These are phyloP conservation scores for Globisporangium heterothallicum DNA, from an alignment of 352 stramenopile species.

Conservation along the genomic window DNA sequence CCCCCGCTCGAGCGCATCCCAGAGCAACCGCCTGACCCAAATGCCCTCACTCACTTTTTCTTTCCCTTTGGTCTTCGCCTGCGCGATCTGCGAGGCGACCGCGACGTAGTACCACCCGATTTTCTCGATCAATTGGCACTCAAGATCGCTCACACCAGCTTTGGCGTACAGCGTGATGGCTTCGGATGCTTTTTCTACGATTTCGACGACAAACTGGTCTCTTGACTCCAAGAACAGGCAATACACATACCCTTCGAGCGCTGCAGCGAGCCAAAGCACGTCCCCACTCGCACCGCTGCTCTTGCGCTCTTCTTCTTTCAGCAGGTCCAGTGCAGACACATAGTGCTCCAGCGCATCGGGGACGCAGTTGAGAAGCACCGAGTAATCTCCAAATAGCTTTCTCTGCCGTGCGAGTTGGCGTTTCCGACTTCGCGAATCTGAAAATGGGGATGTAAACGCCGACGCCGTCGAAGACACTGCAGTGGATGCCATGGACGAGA, in stretches of 20 bases:
- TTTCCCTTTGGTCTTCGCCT: constrained; percentile 9
- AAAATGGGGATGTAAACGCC: constrained; percentile 23
- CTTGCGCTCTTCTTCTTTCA: constrained; percentile 71
- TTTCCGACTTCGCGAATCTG: constrained; percentile 48
- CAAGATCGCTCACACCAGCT: constrained; percentile 57
- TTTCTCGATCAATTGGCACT: constrained; percentile 64
- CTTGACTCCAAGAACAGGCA: constrained; percentile 44
- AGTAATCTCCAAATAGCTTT: constrained; percentile 82
- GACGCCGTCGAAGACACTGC: constrained; percentile 29
- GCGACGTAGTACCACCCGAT: constrained; percentile 68
- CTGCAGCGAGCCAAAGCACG: constrained; percentile 71
- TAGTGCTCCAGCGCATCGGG: constrained; percentile 73
- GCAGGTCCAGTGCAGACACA: constrained; percentile 54
- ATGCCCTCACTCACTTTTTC: constrained; percentile 46
- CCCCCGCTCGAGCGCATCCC: constrained; percentile 60
- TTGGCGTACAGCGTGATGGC: constrained; percentile 61
- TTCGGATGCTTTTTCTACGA: constrained; percentile 78
- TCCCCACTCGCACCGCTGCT: constrained; percentile 44
- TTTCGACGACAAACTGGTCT: constrained; percentile 61
- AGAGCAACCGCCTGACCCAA: constrained; percentile 69
- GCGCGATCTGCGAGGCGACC: constrained; percentile 29
- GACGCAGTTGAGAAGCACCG: constrained; percentile 56
- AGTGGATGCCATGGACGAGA: constrained; percentile 14
- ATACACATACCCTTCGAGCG: constrained; percentile 69
- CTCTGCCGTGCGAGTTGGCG: constrained; percentile 51